phyloP scores from a whole-genome alignment of 305 asterid species.

The Solanum aculeatissimum region DNA sequence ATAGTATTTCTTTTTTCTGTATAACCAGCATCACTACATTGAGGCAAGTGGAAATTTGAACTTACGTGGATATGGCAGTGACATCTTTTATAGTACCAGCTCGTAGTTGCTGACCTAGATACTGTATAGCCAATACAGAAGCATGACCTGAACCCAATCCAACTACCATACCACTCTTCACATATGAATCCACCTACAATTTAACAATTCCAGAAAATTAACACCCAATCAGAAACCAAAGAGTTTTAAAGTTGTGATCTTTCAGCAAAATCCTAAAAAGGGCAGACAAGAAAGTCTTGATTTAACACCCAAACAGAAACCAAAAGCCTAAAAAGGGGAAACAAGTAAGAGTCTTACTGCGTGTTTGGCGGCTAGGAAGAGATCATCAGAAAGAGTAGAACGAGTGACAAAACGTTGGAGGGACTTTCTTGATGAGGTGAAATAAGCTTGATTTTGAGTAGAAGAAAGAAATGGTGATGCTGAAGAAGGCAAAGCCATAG shows the following conservation, averaged over 20 bases:
- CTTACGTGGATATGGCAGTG: conserved; percentile 51
- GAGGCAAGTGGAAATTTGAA: not conserved
- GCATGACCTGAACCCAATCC: conserved; percentile 71
- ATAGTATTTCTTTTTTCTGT: not conserved
- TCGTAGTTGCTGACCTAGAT: conserved; percentile 54
- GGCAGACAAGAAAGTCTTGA: not conserved
- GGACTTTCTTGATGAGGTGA: not conserved
- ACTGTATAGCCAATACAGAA: conserved; percentile 57
- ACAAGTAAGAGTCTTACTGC: conserved; percentile 26
- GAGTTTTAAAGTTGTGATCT: not conserved
- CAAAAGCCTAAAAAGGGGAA: not conserved
- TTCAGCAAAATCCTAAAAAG: not conserved
- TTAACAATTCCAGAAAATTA: not conserved
- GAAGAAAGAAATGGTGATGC: conserved; percentile 13
- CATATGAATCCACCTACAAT: conserved; percentile 60
- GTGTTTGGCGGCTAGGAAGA: conserved; percentile 52
- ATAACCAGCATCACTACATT: not conserved
- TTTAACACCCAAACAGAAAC: not conserved
- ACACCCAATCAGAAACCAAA: not conserved
- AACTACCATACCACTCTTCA: conserved; percentile 61
- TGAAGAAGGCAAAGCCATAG: conserved; percentile 5
- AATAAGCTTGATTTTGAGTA: not conserved
- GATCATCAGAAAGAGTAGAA: conserved; percentile 23
- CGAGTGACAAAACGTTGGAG: conserved; percentile 18
- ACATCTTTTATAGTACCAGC: conserved; percentile 45